phyloP scores from a whole-genome alignment of 169 alveolate genomes.

The Perkinsus chesapeaki region DNA sequence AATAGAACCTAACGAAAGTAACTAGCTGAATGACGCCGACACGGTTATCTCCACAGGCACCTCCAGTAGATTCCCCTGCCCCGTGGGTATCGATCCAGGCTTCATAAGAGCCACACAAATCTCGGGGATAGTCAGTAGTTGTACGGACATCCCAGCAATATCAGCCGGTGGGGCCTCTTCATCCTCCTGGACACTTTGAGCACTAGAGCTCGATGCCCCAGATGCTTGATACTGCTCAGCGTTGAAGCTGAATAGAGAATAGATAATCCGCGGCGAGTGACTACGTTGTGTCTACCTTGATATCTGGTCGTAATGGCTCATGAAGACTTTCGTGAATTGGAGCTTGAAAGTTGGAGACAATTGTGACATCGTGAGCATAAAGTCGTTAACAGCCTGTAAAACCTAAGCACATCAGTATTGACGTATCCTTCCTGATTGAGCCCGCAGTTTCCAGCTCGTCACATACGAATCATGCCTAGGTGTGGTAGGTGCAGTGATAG shows the following conservation, averaged over 20 bases:
- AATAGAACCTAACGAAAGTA: background rate
- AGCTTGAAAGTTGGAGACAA: background rate
- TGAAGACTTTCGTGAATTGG: background rate
- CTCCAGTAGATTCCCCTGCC: background rate
- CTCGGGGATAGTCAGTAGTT: background rate
- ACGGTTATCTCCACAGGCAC: background rate
- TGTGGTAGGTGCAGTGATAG: too few species aligned
- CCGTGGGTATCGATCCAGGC: background rate
- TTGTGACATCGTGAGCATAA: background rate
- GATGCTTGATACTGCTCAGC: background rate
- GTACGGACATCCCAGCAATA: background rate
- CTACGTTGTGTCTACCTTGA: background rate
- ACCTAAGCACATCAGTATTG: background rate
- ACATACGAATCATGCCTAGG: too few species aligned
- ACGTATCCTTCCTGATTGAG: too few species aligned
- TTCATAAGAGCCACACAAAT: background rate
- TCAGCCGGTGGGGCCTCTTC: constrained; percentile 3
- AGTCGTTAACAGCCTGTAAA: background rate
- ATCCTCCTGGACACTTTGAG: background rate
- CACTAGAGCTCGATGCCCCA: background rate
- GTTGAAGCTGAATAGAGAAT: background rate
- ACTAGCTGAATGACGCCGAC: too few species aligned
- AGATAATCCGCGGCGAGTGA: background rate
- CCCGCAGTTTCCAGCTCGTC: too few species aligned
- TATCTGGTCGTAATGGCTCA: background rate